Conservation (phyloP, 495 filamentous ascomycete species). For the Elaphomyces granulatus region DNA sequence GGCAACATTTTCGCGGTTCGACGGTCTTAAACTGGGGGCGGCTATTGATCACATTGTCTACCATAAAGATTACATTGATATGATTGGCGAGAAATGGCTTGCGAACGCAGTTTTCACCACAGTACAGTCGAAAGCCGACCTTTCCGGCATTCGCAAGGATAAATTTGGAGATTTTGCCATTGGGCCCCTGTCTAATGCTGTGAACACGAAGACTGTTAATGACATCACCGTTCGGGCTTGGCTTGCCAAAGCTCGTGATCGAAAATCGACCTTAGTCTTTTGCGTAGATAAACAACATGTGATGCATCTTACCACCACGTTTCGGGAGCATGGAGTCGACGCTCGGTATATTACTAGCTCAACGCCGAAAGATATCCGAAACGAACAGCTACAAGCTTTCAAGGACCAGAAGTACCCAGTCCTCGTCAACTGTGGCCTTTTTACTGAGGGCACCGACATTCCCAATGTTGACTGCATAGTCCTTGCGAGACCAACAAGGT, state of each 20-base stretch:
- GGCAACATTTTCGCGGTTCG: conserved; percentile 78
- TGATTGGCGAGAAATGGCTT: conserved; percentile 82
- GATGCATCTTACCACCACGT: conserved; percentile 50
- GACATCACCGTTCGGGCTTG: conserved; percentile 72
- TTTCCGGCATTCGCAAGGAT: conserved; percentile 50
- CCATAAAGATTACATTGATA: conserved; percentile 92
- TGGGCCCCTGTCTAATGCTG: conserved; percentile 53
- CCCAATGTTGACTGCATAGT: conserved; percentile 94
- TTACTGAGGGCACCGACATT: conserved; percentile 94
- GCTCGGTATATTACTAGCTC: conserved; percentile 69
- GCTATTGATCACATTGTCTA: conserved; percentile 95
- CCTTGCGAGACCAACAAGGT: conserved; percentile 76
- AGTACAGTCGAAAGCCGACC: conserved; percentile 62
- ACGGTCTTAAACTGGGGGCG: conserved; percentile 74
- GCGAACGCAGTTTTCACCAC: conserved; percentile 86
- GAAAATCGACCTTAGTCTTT: conserved; percentile 84
- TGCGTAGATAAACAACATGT: conserved; percentile 85
- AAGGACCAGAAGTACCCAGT: conserved; percentile 65
- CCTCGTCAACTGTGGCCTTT: conserved; percentile 88
- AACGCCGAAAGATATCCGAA: conserved; percentile 50
- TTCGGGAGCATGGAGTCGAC: conserved; percentile 64
- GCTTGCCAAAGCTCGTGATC: conserved; percentile 53
- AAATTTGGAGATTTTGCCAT: conserved; percentile 66
- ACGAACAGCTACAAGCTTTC: conserved; percentile 58
- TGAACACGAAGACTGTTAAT: conserved; percentile 69